Conservation (phyloP, 2,329 filamentous ascomycete genomes). For the Cryphonectria naterciae region DNA sequence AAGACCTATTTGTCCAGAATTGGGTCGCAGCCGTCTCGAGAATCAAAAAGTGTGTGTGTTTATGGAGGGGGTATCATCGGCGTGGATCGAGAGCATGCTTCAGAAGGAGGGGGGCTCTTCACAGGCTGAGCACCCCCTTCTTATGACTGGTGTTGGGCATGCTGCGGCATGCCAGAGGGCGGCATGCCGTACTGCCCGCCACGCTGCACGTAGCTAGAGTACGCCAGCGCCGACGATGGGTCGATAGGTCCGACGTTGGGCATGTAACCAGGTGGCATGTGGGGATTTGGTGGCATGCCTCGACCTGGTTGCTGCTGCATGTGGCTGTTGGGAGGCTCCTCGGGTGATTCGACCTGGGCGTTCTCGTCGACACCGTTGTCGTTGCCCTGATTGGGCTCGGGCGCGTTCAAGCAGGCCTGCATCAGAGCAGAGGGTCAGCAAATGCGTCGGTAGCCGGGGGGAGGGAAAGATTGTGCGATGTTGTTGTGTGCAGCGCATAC, state of each 20-base stretch:
- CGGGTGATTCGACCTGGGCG: conserved; percentile 84
- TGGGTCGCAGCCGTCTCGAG: conserved; percentile 43
- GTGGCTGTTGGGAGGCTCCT: conserved; percentile 80
- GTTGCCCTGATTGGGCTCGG: conserved; percentile 80
- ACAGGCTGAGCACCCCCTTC: background rate
- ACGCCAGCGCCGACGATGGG: conserved; percentile 78
- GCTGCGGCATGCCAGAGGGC: conserved; percentile 76
- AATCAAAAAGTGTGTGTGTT: conserved; percentile 57
- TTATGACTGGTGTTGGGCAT: conserved; percentile 80
- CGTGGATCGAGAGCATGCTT: conserved; percentile 34
- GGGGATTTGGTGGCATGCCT: conserved; percentile 66
- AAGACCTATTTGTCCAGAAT: conserved; percentile 38
- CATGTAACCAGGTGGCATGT: conserved; percentile 68
- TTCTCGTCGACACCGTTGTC: conserved; percentile 80
- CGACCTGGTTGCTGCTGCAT: conserved; percentile 68
- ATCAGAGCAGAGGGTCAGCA: conserved; percentile 38
- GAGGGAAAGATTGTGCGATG: conserved; percentile 19
- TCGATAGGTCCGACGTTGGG: conserved; percentile 67
- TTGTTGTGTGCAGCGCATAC: conserved; percentile 55
- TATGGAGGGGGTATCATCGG: conserved; percentile 60
- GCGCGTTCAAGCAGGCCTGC: conserved; percentile 94
- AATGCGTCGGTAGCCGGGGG: conserved; percentile 8
- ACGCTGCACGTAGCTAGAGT: conserved; percentile 81
- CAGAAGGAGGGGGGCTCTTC: background rate
- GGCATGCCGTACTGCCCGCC: conserved; percentile 79